Evolutionary conservation across 1,284 basidiomycete genomes (phyloP), one percentile per base, ranked within the genome.

Genomic region (Ceratobasidium theobromae): DNA sequence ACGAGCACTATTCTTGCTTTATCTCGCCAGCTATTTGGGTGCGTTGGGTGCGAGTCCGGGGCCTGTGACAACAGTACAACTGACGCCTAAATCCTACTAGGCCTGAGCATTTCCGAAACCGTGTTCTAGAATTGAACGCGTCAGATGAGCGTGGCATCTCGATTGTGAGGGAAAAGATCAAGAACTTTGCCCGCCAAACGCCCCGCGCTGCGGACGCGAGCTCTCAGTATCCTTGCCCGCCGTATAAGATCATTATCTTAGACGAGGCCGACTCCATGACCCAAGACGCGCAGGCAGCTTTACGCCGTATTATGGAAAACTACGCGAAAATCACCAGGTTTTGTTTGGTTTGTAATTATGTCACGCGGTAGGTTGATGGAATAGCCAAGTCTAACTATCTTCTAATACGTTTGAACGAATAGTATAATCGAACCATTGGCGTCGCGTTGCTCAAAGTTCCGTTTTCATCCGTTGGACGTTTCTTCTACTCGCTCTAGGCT

Each of bases 201-300:
- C 93, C 93, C 21, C 85, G 92, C 68, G 91, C 91, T 28, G 86
- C 89, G 73, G 77, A 82, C 6, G 81, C 84, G 16, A 79, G 87
- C 12, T 88, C 89, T 0, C 92, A 95, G 60, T 98, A 97, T 74
- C 95, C 96, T 27, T 98, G 93, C 74, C 97, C 97, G 32, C 96
- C 97, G 0, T 99, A 94, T 81, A 99, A 99, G 77, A 97, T 99
- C 72, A 91, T 99, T 75, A 98, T 99, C 69, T 84, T 99, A 18
- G 97, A 99, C 74, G 97, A 99, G 79, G 97, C 97, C 40, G 97
- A 99, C 75, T 96, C 93, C 12, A 99, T 99, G 96, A 99, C 96
- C 5, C 97, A 99, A 77, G 96, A 99, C 75, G 96, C 96, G 1
- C 96, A 99, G 77, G 94, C 89, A 52, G 96, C 96, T 0, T 79